Conservation (phyloP, 192 early-diverging fungal genomes). For the Coemansia sp. region DNA sequence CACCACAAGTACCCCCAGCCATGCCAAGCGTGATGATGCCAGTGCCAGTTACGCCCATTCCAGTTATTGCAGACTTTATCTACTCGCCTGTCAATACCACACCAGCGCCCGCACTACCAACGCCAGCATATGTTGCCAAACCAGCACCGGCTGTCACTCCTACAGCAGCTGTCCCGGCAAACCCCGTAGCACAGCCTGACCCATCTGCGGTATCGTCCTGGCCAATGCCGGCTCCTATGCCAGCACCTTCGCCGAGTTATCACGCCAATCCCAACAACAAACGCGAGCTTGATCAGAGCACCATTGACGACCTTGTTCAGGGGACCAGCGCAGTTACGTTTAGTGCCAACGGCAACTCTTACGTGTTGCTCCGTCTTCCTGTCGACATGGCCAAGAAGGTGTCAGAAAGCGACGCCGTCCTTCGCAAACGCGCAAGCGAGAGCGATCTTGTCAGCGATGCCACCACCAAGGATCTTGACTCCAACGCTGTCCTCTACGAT, state of each 20-base stretch:
- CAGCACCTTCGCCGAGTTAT: slow-evolving; percentile 17
- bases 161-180: slow-evolving; percentile 7
- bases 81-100: slow-evolving; percentile 16
- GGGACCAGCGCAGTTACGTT: slow-evolving; percentile 31
- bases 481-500: slow-evolving; percentile 16
- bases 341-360: slow-evolving; percentile 20
- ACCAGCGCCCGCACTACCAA: slow-evolving; percentile 7
- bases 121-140: slow-evolving; percentile 13
- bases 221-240: slow-evolving; percentile 8
- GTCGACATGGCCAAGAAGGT: slow-evolving; percentile 18
- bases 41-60: slow-evolving; percentile 15
- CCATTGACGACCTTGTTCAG: slow-evolving; percentile 16
- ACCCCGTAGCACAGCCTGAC: slow-evolving; percentile 16
- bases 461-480: slow-evolving; percentile 28
- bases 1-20: slow-evolving; percentile 7
- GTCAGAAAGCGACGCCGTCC: slow-evolving; percentile 2
- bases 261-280: slow-evolving; percentile 17
- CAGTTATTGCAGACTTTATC: slow-evolving; percentile 28
- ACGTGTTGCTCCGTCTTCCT: slow-evolving; percentile 31
- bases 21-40: slow-evolving; percentile 5
- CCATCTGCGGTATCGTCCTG: not conserved
- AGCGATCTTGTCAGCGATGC: slow-evolving; percentile 24
- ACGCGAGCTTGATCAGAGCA: slow-evolving; percentile 15
- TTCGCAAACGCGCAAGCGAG: slow-evolving; percentile 25
- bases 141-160: slow-evolving; percentile 7